phyloP scores from a whole-genome alignment of 208 protist genomes.

The Trichomonas gallinae region DNA sequence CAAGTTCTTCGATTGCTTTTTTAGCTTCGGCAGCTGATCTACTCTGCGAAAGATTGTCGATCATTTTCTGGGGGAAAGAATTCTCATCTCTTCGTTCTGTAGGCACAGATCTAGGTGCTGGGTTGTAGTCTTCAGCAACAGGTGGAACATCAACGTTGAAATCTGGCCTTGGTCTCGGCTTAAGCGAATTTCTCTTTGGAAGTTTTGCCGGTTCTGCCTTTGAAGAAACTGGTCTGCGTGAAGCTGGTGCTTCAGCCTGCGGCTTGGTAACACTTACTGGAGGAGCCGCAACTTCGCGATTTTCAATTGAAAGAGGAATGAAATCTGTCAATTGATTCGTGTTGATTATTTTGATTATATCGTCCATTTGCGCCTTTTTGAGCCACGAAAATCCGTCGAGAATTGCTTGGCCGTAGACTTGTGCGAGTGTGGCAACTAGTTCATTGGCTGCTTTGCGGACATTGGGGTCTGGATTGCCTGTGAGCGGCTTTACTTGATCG shows the following conservation, averaged over 20 bases:
- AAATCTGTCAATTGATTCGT: background rate
- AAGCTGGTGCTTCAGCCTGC: background rate
- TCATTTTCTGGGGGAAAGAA: background rate
- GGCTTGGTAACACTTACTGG: background rate
- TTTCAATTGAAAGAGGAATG: background rate
- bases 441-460: background rate
- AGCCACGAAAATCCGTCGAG: background rate
- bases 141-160: background rate
- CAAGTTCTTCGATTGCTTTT: background rate
- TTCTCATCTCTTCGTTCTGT: background rate
- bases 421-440: background rate
- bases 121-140: background rate
- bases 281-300: background rate
- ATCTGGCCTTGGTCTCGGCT: background rate
- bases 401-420: background rate
- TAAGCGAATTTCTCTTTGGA: background rate
- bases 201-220: background rate
- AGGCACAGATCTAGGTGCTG: background rate
- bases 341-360: background rate
- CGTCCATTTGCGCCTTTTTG: background rate
- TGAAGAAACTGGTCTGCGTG: background rate
- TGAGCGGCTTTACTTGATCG: background rate
- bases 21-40: background rate
- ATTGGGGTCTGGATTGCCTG: background rate
- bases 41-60: background rate